Conservation (phyloP, 306 rosid genomes). For the Quillaja saponaria region DNA sequence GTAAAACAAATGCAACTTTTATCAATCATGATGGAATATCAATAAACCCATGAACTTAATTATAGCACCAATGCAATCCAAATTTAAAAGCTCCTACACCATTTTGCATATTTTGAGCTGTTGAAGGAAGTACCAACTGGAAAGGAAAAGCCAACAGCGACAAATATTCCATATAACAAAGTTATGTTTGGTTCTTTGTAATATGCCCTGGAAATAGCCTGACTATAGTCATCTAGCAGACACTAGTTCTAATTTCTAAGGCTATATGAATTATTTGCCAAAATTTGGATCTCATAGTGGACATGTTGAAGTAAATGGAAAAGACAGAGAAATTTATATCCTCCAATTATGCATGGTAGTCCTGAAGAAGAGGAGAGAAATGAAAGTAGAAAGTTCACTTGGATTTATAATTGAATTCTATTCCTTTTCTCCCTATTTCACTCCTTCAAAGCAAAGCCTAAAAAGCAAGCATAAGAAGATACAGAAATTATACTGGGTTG, state of each 20-base stretch:
- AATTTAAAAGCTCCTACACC: not conserved
- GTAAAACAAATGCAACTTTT: slow-evolving; percentile 23
- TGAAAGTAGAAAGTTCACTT: not conserved
- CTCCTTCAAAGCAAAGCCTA: no score
- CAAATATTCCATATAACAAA: no score
- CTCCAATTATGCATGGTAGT: not conserved
- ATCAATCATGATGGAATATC: slow-evolving; percentile 6
- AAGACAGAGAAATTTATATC: not conserved
- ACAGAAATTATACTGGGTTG: no score
- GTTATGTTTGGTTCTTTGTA: no score
- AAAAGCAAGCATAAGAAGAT: no score
- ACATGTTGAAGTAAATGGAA: not conserved
- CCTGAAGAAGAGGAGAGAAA: not conserved
- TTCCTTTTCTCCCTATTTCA: no score
- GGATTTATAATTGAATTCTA: no score
- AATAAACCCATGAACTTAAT: not conserved
- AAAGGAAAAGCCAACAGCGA: not conserved
- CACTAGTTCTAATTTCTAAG: no score
- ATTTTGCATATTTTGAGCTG: not conserved
- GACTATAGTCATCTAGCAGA: not conserved
- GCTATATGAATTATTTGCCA: not conserved
- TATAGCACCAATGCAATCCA: not conserved
- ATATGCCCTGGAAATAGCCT: not conserved
- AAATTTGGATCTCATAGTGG: not conserved
- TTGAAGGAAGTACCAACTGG: not conserved